Conservation (phyloP, 495 filamentous ascomycete genomes). For the Aspergillus bridgeri region DNA sequence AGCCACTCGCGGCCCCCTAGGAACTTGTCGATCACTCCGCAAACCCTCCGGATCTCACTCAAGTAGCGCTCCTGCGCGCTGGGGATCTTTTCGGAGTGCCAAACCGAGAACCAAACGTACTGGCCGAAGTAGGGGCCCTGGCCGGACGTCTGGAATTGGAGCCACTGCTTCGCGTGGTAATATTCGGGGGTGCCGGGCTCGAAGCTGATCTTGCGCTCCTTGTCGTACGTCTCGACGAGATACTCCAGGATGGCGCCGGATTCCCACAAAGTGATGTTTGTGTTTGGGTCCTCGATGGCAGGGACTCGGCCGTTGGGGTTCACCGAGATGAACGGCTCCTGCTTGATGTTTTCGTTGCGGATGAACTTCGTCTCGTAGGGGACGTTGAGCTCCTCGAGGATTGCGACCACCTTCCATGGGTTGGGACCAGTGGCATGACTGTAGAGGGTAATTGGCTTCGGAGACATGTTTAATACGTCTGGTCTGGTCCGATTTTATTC, state of each 20-base stretch:
- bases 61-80: conserved; percentile 57
- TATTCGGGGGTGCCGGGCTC: conserved; percentile 42
- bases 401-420: conserved; percentile 61
- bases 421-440: conserved; percentile 50
- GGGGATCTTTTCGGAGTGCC: conserved; percentile 55
- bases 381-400: conserved; percentile 61
- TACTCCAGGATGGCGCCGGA: conserved; percentile 73
- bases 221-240: conserved; percentile 69
- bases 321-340: conserved; percentile 48
- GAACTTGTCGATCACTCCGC: conserved; percentile 52
- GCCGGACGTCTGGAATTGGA: conserved; percentile 64
- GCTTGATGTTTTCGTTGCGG: conserved; percentile 54
- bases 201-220: conserved; percentile 55
- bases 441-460: conserved; percentile 45
- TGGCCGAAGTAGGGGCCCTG: conserved; percentile 70
- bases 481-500: neutral
- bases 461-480: conserved; percentile 28
- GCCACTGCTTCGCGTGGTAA: conserved; percentile 59
- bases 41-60: conserved; percentile 59
- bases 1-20: conserved; percentile 54
- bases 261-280: conserved; percentile 63
- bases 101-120: conserved; percentile 50
- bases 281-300: conserved; percentile 66
- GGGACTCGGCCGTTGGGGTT: conserved; percentile 72
- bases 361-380: conserved; percentile 47